Conservation (phyloP, 345 rosid species). For the Tarenaya hassleriana region DNA sequence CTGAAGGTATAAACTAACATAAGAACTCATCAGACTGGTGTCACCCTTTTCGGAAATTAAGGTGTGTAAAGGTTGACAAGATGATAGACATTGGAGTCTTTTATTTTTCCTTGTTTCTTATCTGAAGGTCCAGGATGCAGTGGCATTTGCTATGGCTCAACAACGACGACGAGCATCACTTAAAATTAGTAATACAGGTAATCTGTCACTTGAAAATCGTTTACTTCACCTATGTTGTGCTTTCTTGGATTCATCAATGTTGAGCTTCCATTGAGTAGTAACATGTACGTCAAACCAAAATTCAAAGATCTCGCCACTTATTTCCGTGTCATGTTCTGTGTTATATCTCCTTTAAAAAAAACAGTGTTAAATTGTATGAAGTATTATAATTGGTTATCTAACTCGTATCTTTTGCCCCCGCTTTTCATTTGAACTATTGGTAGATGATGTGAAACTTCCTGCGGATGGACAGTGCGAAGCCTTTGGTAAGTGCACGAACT, state of each 20-base stretch:
- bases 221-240: neutral
- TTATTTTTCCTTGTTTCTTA: neutral
- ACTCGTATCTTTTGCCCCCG: neutral
- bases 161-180: constrained; percentile 35
- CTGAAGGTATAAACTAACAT: constrained; percentile 50
- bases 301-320: neutral
- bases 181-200: constrained; percentile 41
- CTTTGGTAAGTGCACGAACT: constrained; percentile 46
- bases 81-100: neutral
- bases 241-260: too few relatives aligned
- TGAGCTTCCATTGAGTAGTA: too few relatives aligned
- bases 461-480: constrained; percentile 64
- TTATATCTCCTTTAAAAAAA: too few relatives aligned
- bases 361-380: too few relatives aligned
- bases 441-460: constrained; percentile 61
- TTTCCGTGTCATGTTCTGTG: neutral
- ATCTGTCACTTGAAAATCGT: neutral
- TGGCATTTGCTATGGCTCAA: constrained; percentile 73
- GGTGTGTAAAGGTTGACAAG: neutral
- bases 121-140: constrained; percentile 50
- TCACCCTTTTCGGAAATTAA: neutral
- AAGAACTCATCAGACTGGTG: constrained; percentile 1
- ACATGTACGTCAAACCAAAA: too few relatives aligned
- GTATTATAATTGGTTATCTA: neutral
- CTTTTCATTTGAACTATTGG: constrained; percentile 12